Conservation (phyloP, 2,329 filamentous ascomycete species). For the Trichothecium roseum region DNA sequence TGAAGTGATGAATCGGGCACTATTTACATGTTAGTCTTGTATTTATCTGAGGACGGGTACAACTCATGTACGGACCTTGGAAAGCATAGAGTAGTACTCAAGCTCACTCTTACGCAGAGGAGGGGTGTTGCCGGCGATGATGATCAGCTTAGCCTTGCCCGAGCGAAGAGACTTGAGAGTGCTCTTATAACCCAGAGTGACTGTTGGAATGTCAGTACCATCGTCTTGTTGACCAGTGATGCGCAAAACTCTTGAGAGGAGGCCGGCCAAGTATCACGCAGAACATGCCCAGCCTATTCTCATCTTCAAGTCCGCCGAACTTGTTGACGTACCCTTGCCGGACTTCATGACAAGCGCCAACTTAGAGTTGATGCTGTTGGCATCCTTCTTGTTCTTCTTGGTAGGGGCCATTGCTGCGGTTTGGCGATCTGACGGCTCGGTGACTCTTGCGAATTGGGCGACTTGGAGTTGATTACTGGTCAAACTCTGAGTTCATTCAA, state of each 20-base stretch:
- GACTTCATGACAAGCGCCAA: slow-evolving; percentile 54
- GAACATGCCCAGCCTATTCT: not conserved
- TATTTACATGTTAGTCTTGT: too few species aligned
- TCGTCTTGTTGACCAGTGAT: too few species aligned
- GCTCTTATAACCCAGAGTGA: slow-evolving; percentile 32
- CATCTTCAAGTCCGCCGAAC: too few species aligned
- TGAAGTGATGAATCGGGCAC: slow-evolving; percentile 94
- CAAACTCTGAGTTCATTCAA: not conserved
- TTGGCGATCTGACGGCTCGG: not conserved
- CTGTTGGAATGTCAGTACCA: too few species aligned
- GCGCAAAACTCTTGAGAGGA: too few species aligned
- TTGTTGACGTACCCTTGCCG: slow-evolving; percentile 58
- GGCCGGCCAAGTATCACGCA: too few species aligned
- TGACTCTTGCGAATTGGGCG: not conserved
- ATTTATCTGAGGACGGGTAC: not conserved
- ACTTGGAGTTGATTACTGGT: not conserved
- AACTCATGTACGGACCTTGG: slow-evolving; percentile 74
- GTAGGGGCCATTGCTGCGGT: slow-evolving; percentile 41
- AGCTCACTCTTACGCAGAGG: slow-evolving; percentile 97
- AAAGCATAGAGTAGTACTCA: slow-evolving; percentile 89
- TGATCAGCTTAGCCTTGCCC: slow-evolving; percentile 97
- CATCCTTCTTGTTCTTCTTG: slow-evolving; percentile 81
- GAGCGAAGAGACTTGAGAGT: slow-evolving; percentile 77
- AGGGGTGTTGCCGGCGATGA: slow-evolving; percentile 88
- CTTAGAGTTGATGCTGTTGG: slow-evolving; percentile 57